These are phyloP conservation scores for Exophiala viscosa DNA, from an alignment of 2,329 filamentous ascomycete genomes.

Conservation along the genomic window DNA sequence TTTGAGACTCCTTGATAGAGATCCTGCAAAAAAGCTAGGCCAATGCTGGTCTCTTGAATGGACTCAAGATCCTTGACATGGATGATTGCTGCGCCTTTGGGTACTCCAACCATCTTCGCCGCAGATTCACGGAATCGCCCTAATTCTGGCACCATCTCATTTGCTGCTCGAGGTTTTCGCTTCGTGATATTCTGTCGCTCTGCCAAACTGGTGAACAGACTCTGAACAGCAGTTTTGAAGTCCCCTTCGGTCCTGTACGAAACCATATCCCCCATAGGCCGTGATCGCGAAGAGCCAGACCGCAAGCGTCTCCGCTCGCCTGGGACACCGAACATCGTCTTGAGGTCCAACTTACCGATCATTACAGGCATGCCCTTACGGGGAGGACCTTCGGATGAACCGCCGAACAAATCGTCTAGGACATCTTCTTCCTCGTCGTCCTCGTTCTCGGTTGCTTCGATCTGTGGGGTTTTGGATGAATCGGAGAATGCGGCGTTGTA, in stretches of 20 bases:
- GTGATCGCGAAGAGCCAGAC: too few species aligned
- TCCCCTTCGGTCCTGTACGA: neutral
- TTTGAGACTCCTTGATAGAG: slow-evolving; percentile 69
- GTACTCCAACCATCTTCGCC: slow-evolving; percentile 37
- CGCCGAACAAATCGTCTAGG: slow-evolving; percentile 16
- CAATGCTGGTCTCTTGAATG: slow-evolving; percentile 61
- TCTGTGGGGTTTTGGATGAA: slow-evolving; percentile 4
- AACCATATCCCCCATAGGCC: neutral
- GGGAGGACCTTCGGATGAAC: neutral
- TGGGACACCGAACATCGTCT: slow-evolving; percentile 14
- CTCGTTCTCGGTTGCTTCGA: slow-evolving; percentile 20
- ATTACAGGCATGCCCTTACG: slow-evolving; percentile 20
- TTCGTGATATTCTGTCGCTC: slow-evolving; percentile 10
- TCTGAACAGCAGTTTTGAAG: neutral
- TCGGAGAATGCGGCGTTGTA: slow-evolving; percentile 18
- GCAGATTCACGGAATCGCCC: slow-evolving; percentile 45
- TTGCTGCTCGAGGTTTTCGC: slow-evolving; percentile 24
- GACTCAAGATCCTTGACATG: slow-evolving; percentile 80
- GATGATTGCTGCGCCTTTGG: slow-evolving; percentile 54
- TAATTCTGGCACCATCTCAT: slow-evolving; percentile 18
- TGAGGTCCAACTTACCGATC: slow-evolving; percentile 20
- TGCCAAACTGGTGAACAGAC: slow-evolving; percentile 6
- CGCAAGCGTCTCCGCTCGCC: neutral
- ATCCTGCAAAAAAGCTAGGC: slow-evolving; percentile 64
- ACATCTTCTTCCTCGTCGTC: slow-evolving; percentile 22